Evolutionary conservation across 2,329 filamentous ascomycete genomes (phyloP).

Genomic region (Stylonectria norvegica): DNA sequence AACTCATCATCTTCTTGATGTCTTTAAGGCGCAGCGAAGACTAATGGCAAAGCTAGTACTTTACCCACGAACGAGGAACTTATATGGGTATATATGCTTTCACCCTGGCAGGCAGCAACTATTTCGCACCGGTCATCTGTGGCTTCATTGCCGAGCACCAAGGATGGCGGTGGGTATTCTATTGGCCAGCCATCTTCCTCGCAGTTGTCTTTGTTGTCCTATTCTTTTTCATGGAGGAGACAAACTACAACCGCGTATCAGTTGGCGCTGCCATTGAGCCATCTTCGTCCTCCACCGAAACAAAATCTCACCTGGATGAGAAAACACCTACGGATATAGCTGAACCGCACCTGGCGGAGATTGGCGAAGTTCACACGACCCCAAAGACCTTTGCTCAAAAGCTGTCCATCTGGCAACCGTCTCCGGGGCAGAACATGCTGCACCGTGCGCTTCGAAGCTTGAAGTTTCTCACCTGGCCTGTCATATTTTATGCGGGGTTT

Average conservation of each 20-base stretch:
- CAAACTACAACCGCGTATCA: conserved; percentile 38
- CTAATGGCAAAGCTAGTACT: conserved; percentile 6
- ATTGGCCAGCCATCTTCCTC: conserved; percentile 30
- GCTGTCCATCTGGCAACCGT: conserved; percentile 39
- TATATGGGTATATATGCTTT: conserved; percentile 9
- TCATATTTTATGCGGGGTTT: conserved; percentile 42
- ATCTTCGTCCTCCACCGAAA: no score
- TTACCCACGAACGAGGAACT: conserved; percentile 9
- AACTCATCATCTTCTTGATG: no score
- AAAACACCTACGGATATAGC: no score
- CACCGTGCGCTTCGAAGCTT: conserved; percentile 36
- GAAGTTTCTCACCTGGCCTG: conserved; percentile 38
- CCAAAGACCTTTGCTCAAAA: conserved; percentile 42
- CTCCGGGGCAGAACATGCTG: conserved; percentile 30
- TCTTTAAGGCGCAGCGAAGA: no score
- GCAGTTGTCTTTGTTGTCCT: conserved; percentile 28
- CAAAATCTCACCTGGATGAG: no score
- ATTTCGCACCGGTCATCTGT: conserved; percentile 18
- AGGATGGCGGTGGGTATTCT: conserved; percentile 32
- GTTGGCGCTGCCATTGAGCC: no score
- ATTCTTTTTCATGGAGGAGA: conserved; percentile 55
- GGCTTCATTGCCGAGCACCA: conserved; percentile 32
- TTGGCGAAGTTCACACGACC: conserved; percentile 7
- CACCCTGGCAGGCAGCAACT: conserved; percentile 6
- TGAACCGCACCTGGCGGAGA: neutral